These are phyloP conservation scores for Trichoderma gracile DNA, from an alignment of 2,329 filamentous ascomycete species.

Conservation along the genomic window DNA sequence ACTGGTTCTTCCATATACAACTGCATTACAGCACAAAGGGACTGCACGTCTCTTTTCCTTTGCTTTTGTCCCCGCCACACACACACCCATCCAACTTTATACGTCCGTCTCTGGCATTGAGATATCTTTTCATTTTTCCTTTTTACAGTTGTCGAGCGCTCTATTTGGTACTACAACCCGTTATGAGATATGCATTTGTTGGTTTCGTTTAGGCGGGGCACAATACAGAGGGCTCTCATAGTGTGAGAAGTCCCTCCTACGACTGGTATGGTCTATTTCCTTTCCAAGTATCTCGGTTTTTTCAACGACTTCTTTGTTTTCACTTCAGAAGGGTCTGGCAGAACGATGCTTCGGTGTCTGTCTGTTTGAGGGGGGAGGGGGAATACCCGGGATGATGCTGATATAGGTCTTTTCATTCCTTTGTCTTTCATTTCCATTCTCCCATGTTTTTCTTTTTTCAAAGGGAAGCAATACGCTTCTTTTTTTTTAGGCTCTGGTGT, in stretches of 20 bases:
- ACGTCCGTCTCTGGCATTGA: neutral
- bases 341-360: neutral
- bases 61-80: neutral
- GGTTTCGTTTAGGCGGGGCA: slow-evolving; percentile 9
- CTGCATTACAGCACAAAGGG: slow-evolving; percentile 31
- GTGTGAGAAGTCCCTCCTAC: neutral
- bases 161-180: slow-evolving; percentile 15
- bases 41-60: neutral
- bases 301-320: no score
- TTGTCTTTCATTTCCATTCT: neutral
- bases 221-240: slow-evolving; percentile 18
- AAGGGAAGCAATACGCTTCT: neutral
- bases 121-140: neutral
- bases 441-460: neutral
- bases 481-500: neutral
- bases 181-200: slow-evolving; percentile 23
- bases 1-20: slow-evolving; percentile 28
- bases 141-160: slow-evolving; percentile 20
- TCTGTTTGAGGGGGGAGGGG: neutral
- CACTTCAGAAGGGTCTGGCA: no score
- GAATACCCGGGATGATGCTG: neutral
- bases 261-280: slow-evolving; percentile 20
- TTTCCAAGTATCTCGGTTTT: neutral
- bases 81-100: neutral
- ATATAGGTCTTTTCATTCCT: neutral